A percentile compares a stretch with the other conserved stretches of the same genome.
phyloP scores from a whole-genome alignment of 1,139 yeast species.

The Scheffersomyces stambukii region DNA sequence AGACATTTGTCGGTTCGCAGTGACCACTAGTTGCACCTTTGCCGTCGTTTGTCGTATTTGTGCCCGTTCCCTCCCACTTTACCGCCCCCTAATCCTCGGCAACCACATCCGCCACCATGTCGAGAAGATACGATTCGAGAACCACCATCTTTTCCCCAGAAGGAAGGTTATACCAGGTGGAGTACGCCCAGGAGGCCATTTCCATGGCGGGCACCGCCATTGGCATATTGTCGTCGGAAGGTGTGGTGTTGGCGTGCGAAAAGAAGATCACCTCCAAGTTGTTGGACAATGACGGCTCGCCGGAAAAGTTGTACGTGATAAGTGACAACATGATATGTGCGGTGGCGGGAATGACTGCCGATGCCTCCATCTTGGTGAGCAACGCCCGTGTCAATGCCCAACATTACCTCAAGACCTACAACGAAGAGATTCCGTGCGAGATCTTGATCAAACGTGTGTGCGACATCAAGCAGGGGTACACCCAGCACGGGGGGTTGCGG shows the following conservation, averaged over 20 bases:
- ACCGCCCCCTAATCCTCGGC: no score
- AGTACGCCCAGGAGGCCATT: slow-evolving; percentile 95
- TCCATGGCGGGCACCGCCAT: slow-evolving; percentile 98
- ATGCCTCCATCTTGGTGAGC: slow-evolving; percentile 87
- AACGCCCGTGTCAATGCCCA: slow-evolving; percentile 87
- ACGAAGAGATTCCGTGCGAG: slow-evolving; percentile 91
- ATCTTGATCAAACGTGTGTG: slow-evolving; percentile 83
- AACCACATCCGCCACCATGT: no score
- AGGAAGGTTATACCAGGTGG: slow-evolving; percentile 93
- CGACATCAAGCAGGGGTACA: slow-evolving; percentile 95
- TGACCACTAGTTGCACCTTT: no score
- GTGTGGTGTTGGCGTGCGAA: slow-evolving; percentile 95
- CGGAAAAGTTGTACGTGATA: slow-evolving; percentile 86
- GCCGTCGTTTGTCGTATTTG: no score
- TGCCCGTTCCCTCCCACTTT: no score
- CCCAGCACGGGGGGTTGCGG: slow-evolving; percentile 97
- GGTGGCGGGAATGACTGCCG: slow-evolving; percentile 98
- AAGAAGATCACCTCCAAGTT: slow-evolving; percentile 89
- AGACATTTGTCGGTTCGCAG: no score
- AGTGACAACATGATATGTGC: slow-evolving; percentile 86
- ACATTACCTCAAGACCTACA: slow-evolving; percentile 75
- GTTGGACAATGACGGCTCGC: slow-evolving; percentile 88
- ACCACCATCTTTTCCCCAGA: slow-evolving; percentile 98
- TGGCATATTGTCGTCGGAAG: slow-evolving; percentile 88
- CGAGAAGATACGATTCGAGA: slow-evolving; percentile 80